Evolutionary conservation across 2,329 filamentous ascomycete species (phyloP).

Genomic region (Talaromyces sp.): DNA sequence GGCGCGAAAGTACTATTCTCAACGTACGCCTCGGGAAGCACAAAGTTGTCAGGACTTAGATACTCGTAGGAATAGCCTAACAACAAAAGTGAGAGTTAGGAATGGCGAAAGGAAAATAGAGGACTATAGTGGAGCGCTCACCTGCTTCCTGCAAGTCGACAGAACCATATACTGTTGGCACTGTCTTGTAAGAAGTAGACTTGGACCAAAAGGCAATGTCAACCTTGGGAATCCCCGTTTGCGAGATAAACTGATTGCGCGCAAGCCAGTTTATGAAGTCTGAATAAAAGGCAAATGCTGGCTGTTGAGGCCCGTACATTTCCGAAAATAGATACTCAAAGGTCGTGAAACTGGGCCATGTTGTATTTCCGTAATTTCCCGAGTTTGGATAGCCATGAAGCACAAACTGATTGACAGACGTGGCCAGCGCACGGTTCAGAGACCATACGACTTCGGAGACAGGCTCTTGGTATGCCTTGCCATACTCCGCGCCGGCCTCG

Average conservation of each 20-base stretch:
- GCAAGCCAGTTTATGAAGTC: slow-evolving; percentile 34
- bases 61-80: slow-evolving; percentile 42
- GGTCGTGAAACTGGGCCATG: slow-evolving; percentile 45
- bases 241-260: slow-evolving; percentile 34
- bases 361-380: slow-evolving; percentile 41
- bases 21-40: slow-evolving; percentile 33
- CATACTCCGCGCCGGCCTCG: slow-evolving; percentile 29
- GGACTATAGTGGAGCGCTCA: slow-evolving; percentile 9
- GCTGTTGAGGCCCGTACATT: slow-evolving; percentile 36
- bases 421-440: slow-evolving; percentile 36
- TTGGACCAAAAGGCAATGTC: slow-evolving; percentile 40
- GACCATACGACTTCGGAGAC: slow-evolving; percentile 26
- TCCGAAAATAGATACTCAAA: slow-evolving; percentile 40
- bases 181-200: slow-evolving; percentile 2
- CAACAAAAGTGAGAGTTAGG: slow-evolving; percentile 8
- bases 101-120: background rate
- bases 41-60: slow-evolving; percentile 41
- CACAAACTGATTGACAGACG: slow-evolving; percentile 40
- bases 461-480: slow-evolving; percentile 17
- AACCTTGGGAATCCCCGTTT: slow-evolving; percentile 33
- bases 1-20: slow-evolving; percentile 33
- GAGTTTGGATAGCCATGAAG: slow-evolving; percentile 41
- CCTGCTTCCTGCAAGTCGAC: slow-evolving; percentile 17
- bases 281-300: slow-evolving; percentile 36
- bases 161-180: slow-evolving; percentile 13